Base-by-base conservation (phyloP, 1,284 basidiomycete genomes). In the Apiotrichum mycotoxinovorans region DNA sequence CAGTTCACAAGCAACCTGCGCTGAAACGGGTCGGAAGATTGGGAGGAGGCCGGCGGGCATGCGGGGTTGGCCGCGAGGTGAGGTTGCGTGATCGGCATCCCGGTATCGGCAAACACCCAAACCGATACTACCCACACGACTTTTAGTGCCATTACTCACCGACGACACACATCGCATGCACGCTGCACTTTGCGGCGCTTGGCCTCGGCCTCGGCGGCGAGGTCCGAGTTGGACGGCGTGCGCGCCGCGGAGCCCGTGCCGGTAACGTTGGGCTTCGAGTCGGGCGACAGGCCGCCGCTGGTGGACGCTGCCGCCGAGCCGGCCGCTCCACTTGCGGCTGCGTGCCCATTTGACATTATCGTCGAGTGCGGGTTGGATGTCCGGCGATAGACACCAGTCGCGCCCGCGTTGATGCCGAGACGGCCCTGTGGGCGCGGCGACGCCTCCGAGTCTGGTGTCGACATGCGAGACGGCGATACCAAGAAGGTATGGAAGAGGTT, bases 91-190 rank as follows among this genome's bases (percentile, higher is more conserved):
- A n/a, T n/a, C n/a, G n/a, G n/a, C n/a, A n/a, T n/a, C n/a, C n/a
- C n/a, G n/a, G n/a, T n/a, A n/a, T n/a, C n/a, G n/a, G n/a, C n/a
- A n/a, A n/a, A n/a, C n/a, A n/a, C n/a, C n/a, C n/a, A n/a, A n/a
- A n/a, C n/a, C n/a, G n/a, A n/a, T n/a, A n/a, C n/a, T n/a, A n/a
- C n/a, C n/a, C n/a, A n/a, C n/a, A n/a, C n/a, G n/a, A n/a, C n/a
- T n/a, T n/a, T n/a, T n/a, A n/a, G n/a, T n/a, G n/a, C n/a, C 30
- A 30, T 15, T 20, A 63, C 58, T 22, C 44, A 57, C 55, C 68
- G 57, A 50, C 73, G 62, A 56, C 74, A 77, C 1, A 73, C 67
- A 63, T 77, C 75, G 57, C 77, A 78, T 10, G 77, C 77, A 49
- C 77, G 66, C 68, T 76, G 65, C 15, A 63, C 62, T 26, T 63